Evolutionary conservation across 2,329 filamentous ascomycete genomes (phyloP).

Genomic region (Cordyceps farinosa): DNA sequence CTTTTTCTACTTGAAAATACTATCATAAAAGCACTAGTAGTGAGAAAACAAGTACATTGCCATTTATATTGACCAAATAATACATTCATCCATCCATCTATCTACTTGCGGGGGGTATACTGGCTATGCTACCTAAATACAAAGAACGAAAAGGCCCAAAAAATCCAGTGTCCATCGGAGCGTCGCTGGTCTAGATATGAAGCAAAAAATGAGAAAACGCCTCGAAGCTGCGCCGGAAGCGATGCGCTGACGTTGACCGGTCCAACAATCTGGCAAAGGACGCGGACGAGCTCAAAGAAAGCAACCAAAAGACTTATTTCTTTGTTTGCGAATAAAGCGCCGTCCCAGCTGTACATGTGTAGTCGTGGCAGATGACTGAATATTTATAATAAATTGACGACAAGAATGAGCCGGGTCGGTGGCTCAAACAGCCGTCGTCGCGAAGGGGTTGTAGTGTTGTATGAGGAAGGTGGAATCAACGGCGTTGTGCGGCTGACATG

Average conservation of each 20-base stretch:
- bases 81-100: not conserved
- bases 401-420: not conserved
- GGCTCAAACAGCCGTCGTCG: not conserved
- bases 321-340: not conserved
- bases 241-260: not conserved
- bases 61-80: not conserved
- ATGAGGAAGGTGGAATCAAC: not conserved
- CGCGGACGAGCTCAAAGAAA: not conserved
- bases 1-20: not conserved
- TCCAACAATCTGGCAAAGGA: not conserved
- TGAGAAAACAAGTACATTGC: not conserved
- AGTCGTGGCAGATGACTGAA: not conserved
- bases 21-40: not conserved
- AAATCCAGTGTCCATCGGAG: not conserved
- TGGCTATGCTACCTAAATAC: constrained; percentile 13
- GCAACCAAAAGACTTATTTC: not conserved
- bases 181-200: not conserved
- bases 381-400: not conserved
- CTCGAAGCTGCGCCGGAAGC: constrained; percentile 9
- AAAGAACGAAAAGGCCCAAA: not conserved
- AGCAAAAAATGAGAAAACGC: constrained; percentile 7
- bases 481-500: not conserved
- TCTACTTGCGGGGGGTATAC: constrained; percentile 10
- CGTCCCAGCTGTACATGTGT: not conserved
- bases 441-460: not conserved